Evolutionary conservation across 2,329 filamentous ascomycete genomes (phyloP).

Genomic region (Scleromitrula shiraiana): DNA sequence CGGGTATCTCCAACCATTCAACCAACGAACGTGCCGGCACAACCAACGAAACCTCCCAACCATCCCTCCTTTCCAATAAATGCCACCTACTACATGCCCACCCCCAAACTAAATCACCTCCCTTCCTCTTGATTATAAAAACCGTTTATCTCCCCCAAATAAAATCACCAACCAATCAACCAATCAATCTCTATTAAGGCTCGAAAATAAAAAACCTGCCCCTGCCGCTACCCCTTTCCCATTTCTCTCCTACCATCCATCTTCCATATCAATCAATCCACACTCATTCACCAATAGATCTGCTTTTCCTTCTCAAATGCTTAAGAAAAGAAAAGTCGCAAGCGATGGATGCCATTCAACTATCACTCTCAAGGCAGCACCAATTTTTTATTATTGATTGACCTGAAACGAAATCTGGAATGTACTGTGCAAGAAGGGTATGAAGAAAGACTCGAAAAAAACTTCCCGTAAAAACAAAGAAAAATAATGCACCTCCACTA

Average conservation of each 20-base stretch:
- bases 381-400: slow-evolving; percentile 6
- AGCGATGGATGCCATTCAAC: slow-evolving; percentile 3
- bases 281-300: background rate
- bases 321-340: background rate
- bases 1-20: slow-evolving; percentile 11
- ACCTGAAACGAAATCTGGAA: slow-evolving; percentile 6
- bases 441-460: slow-evolving; percentile 6
- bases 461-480: slow-evolving; percentile 6
- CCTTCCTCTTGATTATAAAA: too few relatives aligned
- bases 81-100: too few relatives aligned
- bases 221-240: too few relatives aligned
- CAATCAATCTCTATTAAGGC: slow-evolving; percentile 4
- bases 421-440: slow-evolving; percentile 9
- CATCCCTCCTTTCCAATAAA: too few relatives aligned
- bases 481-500: slow-evolving; percentile 1
- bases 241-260: background rate
- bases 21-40: too few relatives aligned
- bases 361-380: slow-evolving; percentile 1
- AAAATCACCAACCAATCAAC: background rate
- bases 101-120: background rate
- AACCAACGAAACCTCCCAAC: too few relatives aligned
- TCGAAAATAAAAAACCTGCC: background rate
- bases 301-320: background rate
- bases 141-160: too few relatives aligned
- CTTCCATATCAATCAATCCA: slow-evolving; percentile 1